Percentiles rank a stretch among this genome's conserved stretches.
phyloP scores from a whole-genome alignment of 163 green algal species.

The Scenedesmus sp. region DNA sequence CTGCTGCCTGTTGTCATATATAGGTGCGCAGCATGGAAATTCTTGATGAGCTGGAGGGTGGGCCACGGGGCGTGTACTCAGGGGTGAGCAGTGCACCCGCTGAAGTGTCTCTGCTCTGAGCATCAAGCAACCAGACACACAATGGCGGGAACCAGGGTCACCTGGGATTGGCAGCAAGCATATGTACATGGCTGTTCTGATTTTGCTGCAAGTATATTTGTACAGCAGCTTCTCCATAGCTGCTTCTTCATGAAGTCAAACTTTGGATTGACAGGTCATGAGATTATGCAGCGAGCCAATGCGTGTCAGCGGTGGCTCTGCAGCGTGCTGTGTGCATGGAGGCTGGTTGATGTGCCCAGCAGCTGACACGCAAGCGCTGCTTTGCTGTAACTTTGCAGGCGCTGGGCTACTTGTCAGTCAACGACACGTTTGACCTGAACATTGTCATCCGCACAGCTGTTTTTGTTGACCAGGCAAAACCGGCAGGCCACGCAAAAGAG shows the following conservation, averaged over 20 bases:
- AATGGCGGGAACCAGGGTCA: too few species aligned
- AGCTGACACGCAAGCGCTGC: too few species aligned
- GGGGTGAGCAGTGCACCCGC: conserved; percentile 59
- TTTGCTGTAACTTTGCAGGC: conserved; percentile 7
- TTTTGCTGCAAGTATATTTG: too few species aligned
- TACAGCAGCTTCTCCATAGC: too few species aligned
- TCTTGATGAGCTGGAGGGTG: conserved; percentile 92
- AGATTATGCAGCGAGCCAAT: neutral
- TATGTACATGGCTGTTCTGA: too few species aligned
- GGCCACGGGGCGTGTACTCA: conserved; percentile 92
- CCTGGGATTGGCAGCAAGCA: too few species aligned
- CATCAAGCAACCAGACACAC: too few species aligned
- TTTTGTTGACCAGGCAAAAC: conserved; percentile 44
- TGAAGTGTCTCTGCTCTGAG: neutral
- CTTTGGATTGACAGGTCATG: too few species aligned
- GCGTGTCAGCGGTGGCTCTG: too few species aligned
- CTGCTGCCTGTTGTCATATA: neutral
- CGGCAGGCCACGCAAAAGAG: neutral
- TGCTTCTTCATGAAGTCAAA: too few species aligned
- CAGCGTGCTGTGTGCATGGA: too few species aligned
- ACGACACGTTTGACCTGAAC: conserved; percentile 97
- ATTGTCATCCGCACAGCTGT: conserved; percentile 98
- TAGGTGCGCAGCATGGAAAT: conserved; percentile 93
- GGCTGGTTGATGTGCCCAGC: too few species aligned
- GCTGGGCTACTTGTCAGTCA: conserved; percentile 93